phyloP scores from a whole-genome alignment of 768 basidiomycete genomes.

The Boletus coccyginus region DNA sequence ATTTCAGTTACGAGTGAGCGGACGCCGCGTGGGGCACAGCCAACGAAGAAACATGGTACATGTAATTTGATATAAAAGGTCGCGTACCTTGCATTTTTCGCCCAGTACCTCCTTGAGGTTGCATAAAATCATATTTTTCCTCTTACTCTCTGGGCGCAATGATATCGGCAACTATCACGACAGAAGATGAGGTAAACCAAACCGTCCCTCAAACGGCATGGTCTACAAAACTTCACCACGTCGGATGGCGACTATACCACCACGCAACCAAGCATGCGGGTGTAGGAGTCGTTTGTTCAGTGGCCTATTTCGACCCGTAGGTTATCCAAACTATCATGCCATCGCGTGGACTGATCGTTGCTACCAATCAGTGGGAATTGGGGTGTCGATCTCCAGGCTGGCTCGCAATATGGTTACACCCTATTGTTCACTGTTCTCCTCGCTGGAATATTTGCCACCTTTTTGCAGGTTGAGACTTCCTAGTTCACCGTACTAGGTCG shows the following conservation, averaged over 20 bases:
- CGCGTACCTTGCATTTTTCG: neutral
- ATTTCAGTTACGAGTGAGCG: too few species aligned
- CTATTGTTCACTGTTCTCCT: slow-evolving; percentile 84
- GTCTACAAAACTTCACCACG: slow-evolving; percentile 18
- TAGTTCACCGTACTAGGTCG: neutral
- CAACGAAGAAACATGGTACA: too few species aligned
- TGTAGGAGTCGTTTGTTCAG: slow-evolving; percentile 82
- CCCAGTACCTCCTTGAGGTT: neutral
- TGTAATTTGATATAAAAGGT: neutral
- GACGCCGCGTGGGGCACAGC: too few species aligned
- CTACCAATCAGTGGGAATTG: slow-evolving; percentile 65
- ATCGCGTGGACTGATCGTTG: neutral
- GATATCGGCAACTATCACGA: slow-evolving; percentile 13
- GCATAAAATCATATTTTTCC: neutral
- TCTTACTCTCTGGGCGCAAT: neutral
- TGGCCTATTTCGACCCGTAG: slow-evolving; percentile 88
- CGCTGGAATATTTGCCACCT: slow-evolving; percentile 77
- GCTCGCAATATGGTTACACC: slow-evolving; percentile 80
- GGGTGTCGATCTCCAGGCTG: slow-evolving; percentile 88
- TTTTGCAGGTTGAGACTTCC: slow-evolving; percentile 57
- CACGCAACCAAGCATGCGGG: slow-evolving; percentile 70
- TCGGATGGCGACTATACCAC: slow-evolving; percentile 35
- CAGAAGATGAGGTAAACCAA: slow-evolving; percentile 3
- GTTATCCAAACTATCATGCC: slow-evolving; percentile 24
- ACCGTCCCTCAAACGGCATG: slow-evolving; percentile 10